Base-by-base conservation (phyloP, 2,329 filamentous ascomycete species). In the Hypocrella siamensis region DNA sequence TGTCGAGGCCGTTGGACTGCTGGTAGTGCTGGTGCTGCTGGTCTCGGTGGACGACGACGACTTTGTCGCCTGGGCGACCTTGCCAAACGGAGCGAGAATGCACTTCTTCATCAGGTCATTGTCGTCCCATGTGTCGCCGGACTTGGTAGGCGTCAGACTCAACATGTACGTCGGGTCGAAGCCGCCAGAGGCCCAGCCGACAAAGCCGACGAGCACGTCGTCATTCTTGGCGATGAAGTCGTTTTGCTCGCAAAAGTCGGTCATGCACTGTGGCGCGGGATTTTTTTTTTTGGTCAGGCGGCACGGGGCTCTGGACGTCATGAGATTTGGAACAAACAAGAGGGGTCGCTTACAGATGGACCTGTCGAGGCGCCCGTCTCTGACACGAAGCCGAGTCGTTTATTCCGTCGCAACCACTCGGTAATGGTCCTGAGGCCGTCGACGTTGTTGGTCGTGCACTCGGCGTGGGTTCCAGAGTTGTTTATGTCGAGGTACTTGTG, bases 401-500 rank as follows among this genome's bases (percentile, higher is more conserved):
- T 60, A 31, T 61, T 60, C 15, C 49, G 39, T 31, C 63, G 49
- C 32, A 74, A 39, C 35, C 58, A 70, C 3, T 50, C 47, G 1
- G 64, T 63, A 2, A 71, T 47, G 0, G 52, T 52, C 15, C 47
- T 46, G 44, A 73, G 68, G 3, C 54, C 61, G 24, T 54, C 55
- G 3, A 66, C 51, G 28, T 70, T 68, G 41, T 74, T 57, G 3
- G 60, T 67, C 2, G 61, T 61, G 47, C 70, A 75, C 33, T 62
- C 53, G 4, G 49, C 39, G 38, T 65, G 51, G 1, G 61, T 66
- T 24, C 70, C 71, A 6, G 61, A 65, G 50, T 67, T 65, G 51
- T 73, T 65, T 15, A 51, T 54, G 41, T 75, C 70, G 4, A 75
- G 59, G 44, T 75, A 75, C 46, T 73, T 66, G 51, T 75, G 70